phyloP scores from a whole-genome alignment of 148 eudicot species.

The Vaccinium darrowii region DNA sequence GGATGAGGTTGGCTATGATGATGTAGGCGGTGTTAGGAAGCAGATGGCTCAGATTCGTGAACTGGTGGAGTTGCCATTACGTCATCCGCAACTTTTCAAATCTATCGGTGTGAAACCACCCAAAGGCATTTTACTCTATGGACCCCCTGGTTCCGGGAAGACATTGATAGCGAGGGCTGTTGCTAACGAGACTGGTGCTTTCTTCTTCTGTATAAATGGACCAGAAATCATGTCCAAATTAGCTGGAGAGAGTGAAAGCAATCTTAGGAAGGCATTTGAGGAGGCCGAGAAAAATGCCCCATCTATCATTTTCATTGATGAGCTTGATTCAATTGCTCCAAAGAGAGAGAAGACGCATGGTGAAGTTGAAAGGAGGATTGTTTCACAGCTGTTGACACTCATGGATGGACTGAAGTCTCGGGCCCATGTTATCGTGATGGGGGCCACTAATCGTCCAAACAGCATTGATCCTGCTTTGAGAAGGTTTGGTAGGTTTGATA shows the following conservation, averaged over 20 bases:
- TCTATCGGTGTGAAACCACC: constrained; percentile 39
- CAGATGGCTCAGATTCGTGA: constrained; percentile 42
- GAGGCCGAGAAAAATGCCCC: constrained; percentile 34
- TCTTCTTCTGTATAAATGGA: constrained; percentile 44
- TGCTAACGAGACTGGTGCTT: constrained; percentile 48
- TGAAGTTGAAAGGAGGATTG: constrained; percentile 47
- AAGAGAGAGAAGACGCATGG: constrained; percentile 50
- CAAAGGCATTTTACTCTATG: constrained; percentile 40
- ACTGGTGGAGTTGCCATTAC: constrained; percentile 32
- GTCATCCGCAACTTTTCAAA: constrained; percentile 34
- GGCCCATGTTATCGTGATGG: constrained; percentile 39
- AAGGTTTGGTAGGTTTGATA: constrained; percentile 41
- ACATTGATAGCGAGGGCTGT: constrained; percentile 45
- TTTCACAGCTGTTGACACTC: constrained; percentile 37
- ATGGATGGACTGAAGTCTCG: constrained; percentile 48
- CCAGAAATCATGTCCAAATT: constrained; percentile 49
- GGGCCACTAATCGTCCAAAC: constrained; percentile 39
- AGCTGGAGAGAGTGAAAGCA: constrained; percentile 48
- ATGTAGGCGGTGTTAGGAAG: constrained; percentile 34
- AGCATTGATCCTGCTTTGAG: constrained; percentile 40
- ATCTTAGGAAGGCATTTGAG: constrained; percentile 39
- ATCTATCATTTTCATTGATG: constrained; percentile 34
- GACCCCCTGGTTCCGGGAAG: constrained; percentile 50
- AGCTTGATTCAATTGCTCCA: constrained; percentile 48
- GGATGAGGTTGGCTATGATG: constrained; percentile 53